phyloP scores from a whole-genome alignment of 2,329 filamentous ascomycete species.

The Trichothecium sympodiale region DNA sequence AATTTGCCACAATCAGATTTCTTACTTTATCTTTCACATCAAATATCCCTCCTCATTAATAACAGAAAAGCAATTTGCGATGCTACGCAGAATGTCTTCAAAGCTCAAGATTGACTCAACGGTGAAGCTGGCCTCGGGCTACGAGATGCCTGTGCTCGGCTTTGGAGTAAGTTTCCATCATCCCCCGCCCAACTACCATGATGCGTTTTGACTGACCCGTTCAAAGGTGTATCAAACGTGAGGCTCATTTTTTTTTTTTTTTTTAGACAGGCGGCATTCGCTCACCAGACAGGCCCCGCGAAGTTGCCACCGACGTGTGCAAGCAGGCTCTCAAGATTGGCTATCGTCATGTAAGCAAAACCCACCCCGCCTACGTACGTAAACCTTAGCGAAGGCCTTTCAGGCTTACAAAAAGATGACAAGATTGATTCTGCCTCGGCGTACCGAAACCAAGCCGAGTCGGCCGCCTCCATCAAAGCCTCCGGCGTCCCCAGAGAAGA shows the following conservation, averaged over 20 bases:
- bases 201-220: neutral
- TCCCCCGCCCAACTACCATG: neutral
- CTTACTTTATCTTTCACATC: no score
- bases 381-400: no score
- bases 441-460: slow-evolving; percentile 39
- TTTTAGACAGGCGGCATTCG: neutral
- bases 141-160: slow-evolving; percentile 39
- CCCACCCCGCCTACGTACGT: neutral
- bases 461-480: slow-evolving; percentile 31
- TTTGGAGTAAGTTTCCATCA: slow-evolving; percentile 38
- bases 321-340: slow-evolving; percentile 36
- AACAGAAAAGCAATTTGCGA: neutral
- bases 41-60: no score
- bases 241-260: slow-evolving; percentile 10
- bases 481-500: slow-evolving; percentile 31
- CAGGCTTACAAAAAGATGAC: neutral
- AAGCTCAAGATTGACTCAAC: slow-evolving; percentile 33
- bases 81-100: slow-evolving; percentile 29
- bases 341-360: slow-evolving; percentile 39
- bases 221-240: slow-evolving; percentile 42
- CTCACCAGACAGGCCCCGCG: slow-evolving; percentile 15
- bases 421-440: slow-evolving; percentile 42
- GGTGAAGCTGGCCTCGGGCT: slow-evolving; percentile 42
- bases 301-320: slow-evolving; percentile 22
- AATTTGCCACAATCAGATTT: no score